phyloP scores from a whole-genome alignment of 306 rosid species.

The Lathyrus tuberosus region DNA sequence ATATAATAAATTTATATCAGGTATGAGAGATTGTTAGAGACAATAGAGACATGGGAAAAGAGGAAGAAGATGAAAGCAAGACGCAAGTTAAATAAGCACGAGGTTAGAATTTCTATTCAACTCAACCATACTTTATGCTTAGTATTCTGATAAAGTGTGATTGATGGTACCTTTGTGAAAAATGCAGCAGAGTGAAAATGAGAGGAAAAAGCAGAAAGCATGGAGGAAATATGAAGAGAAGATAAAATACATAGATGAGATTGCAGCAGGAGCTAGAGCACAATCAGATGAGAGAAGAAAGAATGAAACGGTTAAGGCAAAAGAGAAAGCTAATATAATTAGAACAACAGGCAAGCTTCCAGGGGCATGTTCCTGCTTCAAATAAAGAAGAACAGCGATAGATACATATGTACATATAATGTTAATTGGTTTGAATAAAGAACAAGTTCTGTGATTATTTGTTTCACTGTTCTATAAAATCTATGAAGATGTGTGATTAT shows the following conservation, averaged over 20 bases:
- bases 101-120: slow-evolving; percentile 55
- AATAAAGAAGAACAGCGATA: slow-evolving; percentile 17
- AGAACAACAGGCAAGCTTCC: slow-evolving; percentile 70
- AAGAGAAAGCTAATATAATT: slow-evolving; percentile 61
- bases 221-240: slow-evolving; percentile 37
- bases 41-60: slow-evolving; percentile 71
- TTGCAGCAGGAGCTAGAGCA: slow-evolving; percentile 63
- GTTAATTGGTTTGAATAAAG: neutral
- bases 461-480: slow-evolving; percentile 23
- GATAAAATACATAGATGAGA: slow-evolving; percentile 48
- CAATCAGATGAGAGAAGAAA: slow-evolving; percentile 57
- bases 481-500: neutral
- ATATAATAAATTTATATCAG: slow-evolving; percentile 44
- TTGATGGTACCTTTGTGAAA: neutral
- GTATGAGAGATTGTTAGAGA: slow-evolving; percentile 54
- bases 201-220: slow-evolving; percentile 48
- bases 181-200: slow-evolving; percentile 45
- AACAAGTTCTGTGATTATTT: slow-evolving; percentile 33
- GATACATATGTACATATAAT: neutral
- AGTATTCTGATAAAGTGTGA: neutral
- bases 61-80: slow-evolving; percentile 62
- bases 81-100: slow-evolving; percentile 40
- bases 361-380: slow-evolving; percentile 62
- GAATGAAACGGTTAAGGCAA: slow-evolving; percentile 55
- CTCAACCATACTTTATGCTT: neutral